phyloP scores from a whole-genome alignment of 1,139 yeast genomes.

The Hanseniaspora uvarum region DNA sequence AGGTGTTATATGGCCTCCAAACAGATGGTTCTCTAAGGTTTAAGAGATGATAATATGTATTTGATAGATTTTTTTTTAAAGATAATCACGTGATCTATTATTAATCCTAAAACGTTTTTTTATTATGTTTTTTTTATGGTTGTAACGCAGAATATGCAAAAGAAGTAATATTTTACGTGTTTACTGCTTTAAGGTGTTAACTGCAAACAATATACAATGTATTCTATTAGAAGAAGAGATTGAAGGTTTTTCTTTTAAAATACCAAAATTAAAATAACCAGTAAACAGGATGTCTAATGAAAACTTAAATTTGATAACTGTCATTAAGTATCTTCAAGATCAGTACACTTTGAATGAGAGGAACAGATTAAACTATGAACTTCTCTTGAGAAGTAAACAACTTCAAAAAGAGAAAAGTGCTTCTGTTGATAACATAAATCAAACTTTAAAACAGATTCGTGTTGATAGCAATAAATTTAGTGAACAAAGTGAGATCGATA shows the following conservation, averaged over 20 bases:
- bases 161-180: too few relatives aligned
- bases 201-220: too few relatives aligned
- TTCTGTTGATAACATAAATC: not conserved
- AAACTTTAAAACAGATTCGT: not conserved
- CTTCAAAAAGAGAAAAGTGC: slow-evolving; percentile 5
- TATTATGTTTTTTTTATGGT: too few relatives aligned
- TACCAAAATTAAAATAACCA: not conserved
- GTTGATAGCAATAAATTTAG: not conserved
- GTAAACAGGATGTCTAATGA: not conserved
- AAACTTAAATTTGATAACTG: slow-evolving; percentile 22
- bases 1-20: slow-evolving; percentile 16
- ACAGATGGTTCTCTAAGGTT: slow-evolving; percentile 7
- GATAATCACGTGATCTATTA: not conserved
- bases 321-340: slow-evolving; percentile 47
- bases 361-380: slow-evolving; percentile 47
- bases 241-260: too few relatives aligned
- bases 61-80: not conserved
- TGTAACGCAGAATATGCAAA: too few relatives aligned
- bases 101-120: too few relatives aligned
- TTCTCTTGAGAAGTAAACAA: slow-evolving; percentile 23
- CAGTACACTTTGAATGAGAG: slow-evolving; percentile 50
- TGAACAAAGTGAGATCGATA: slow-evolving; percentile 1
- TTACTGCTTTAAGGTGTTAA: too few relatives aligned
- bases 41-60: not conserved
- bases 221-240: too few relatives aligned